These are phyloP conservation scores for Mycena sanguinolenta DNA, from an alignment of 768 basidiomycete species.

Conservation along the genomic window DNA sequence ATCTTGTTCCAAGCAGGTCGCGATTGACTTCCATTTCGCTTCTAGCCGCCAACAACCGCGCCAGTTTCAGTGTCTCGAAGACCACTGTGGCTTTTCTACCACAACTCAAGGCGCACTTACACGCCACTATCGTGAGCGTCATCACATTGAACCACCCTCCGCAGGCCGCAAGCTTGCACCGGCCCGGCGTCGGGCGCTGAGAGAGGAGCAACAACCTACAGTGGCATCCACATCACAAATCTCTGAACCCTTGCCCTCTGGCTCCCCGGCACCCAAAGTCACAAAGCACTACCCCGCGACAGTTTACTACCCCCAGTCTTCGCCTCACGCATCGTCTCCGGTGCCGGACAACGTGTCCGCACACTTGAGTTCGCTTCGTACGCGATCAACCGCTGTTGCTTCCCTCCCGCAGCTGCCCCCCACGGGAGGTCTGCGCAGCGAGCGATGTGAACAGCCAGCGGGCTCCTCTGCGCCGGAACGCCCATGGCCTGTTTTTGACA, in stretches of 20 bases:
- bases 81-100: conserved; percentile 13
- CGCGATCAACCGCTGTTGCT: neutral
- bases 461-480: neutral
- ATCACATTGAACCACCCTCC: conserved; percentile 18
- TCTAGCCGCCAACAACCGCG: neutral
- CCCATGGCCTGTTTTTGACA: neutral
- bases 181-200: neutral
- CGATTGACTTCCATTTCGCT: neutral
- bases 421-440: neutral
- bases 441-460: neutral
- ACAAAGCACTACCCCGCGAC: neutral
- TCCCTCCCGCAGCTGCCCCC: no score
- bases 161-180: neutral
- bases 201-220: neutral
- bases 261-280: neutral
- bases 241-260: neutral
- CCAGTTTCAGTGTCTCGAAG: conserved; percentile 8
- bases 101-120: conserved; percentile 25
- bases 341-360: neutral
- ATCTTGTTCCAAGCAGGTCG: neutral
- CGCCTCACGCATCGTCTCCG: neutral
- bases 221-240: neutral
- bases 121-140: conserved; percentile 25
- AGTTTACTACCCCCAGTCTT: neutral
- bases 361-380: neutral